Conservation (phyloP, 805 yeast species). For the Candida peoriensis region DNA sequence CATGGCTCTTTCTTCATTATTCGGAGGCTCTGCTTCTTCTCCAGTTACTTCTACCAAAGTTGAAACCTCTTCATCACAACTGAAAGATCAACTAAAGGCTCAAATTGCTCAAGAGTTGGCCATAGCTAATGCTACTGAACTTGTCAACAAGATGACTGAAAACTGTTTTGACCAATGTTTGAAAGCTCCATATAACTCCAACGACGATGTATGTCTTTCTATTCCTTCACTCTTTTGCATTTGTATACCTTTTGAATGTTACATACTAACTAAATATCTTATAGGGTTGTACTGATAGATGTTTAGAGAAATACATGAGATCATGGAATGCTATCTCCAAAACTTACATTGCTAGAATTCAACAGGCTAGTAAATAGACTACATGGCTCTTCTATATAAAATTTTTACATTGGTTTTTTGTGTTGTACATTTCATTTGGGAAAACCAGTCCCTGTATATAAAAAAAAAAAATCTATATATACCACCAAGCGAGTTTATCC, state of each 20-base stretch:
- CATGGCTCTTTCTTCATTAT: constrained; percentile 25
- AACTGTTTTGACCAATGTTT: constrained; percentile 84
- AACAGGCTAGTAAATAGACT: constrained; percentile 32
- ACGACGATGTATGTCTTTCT: constrained; percentile 39
- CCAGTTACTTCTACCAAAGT: constrained; percentile 22
- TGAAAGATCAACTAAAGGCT: constrained; percentile 59
- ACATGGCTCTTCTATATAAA: constrained; percentile 4
- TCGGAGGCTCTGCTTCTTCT: constrained; percentile 24
- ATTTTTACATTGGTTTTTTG: too few relatives aligned
- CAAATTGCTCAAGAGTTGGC: constrained; percentile 82
- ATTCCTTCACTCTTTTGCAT: neutral
- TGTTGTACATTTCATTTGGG: too few relatives aligned
- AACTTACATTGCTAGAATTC: constrained; percentile 71
- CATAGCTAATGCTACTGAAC: constrained; percentile 83
- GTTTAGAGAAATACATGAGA: constrained; percentile 83
- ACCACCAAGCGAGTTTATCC: too few relatives aligned
- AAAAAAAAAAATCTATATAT: too few relatives aligned
- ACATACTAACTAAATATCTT: constrained; percentile 2
- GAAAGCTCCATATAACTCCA: constrained; percentile 49
- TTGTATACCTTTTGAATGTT: neutral
- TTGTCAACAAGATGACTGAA: constrained; percentile 79
- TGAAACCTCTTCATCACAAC: constrained; percentile 31
- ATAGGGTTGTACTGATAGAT: constrained; percentile 60
- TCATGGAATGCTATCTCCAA: constrained; percentile 85
- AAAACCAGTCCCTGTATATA: too few relatives aligned